Evolutionary conservation across 192 early-diverging fungal species (phyloP).

Genomic region (Geranomyces michiganensis): DNA sequence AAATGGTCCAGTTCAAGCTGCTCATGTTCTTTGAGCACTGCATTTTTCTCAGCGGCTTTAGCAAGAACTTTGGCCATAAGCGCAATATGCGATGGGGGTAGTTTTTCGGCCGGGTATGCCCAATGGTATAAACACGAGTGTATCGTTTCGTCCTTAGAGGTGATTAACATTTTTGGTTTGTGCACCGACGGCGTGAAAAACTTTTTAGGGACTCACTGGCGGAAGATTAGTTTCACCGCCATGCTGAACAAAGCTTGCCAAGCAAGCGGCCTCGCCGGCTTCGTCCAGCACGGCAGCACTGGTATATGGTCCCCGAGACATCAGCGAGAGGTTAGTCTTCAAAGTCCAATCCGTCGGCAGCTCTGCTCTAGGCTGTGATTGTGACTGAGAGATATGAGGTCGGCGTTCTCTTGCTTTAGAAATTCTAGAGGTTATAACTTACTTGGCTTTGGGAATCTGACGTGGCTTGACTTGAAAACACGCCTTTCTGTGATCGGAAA

Average conservation of each 20-base stretch:
- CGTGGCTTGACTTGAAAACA: not conserved
- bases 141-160: not conserved
- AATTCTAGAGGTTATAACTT: not conserved
- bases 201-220: too few species aligned
- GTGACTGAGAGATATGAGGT: not conserved
- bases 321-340: conserved; percentile 15
- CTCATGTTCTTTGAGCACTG: not conserved
- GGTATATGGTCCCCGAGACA: conserved; percentile 10
- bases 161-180: too few species aligned
- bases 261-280: not conserved
- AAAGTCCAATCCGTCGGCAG: conserved; percentile 27
- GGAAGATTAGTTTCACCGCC: not conserved
- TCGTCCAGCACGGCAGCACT: not conserved
- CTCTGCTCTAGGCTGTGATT: conserved; percentile 3
- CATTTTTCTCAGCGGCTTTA: conserved; percentile 15
- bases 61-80: conserved; percentile 21
- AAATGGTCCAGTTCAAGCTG: conserved; percentile 21
- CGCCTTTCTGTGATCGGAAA: not conserved
- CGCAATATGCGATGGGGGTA: conserved; percentile 20
- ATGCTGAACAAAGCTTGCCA: not conserved
- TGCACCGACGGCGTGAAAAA: too few species aligned
- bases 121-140: conserved; percentile 33
- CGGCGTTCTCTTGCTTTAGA: not conserved
- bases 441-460: not conserved
- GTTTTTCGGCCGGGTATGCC: conserved; percentile 18